A percentile compares a stretch with the other conserved stretches of the same genome.
These are phyloP conservation scores for Buxus sempervirens DNA, from an alignment of 164 flowering plant species.

Conservation along the genomic window DNA sequence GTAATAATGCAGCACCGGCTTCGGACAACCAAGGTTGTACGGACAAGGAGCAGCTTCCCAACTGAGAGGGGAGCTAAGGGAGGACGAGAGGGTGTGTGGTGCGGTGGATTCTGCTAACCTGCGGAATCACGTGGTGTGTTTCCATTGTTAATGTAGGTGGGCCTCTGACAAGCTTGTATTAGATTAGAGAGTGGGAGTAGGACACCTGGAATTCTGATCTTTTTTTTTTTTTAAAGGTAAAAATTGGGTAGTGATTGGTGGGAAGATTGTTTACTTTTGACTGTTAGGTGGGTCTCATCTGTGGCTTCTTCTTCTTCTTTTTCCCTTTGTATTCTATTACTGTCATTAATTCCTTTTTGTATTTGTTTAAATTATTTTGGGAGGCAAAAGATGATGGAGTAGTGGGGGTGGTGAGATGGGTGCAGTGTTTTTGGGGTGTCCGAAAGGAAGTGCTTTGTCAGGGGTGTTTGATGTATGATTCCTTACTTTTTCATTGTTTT, in stretches of 20 bases:
- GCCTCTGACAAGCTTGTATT: neutral
- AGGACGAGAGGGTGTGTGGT: neutral
- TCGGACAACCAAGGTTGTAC: slow-evolving; percentile 10
- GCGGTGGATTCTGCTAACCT: slow-evolving; percentile 11
- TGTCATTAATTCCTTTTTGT: neutral
- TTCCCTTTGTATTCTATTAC: neutral
- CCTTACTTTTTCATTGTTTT: no score
- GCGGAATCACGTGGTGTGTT: slow-evolving; percentile 16
- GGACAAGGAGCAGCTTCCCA: slow-evolving; percentile 14
- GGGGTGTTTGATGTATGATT: no score
- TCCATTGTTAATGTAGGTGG: neutral
- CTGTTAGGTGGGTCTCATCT: neutral
- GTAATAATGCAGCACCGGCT: slow-evolving; percentile 13
- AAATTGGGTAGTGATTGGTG: neutral
- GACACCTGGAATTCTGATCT: no score
- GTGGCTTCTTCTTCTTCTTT: no score
- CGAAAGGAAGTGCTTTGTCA: no score
- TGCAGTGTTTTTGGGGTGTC: neutral
- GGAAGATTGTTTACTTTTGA: no score
- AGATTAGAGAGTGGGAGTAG: neutral
- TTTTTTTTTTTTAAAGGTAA: neutral
- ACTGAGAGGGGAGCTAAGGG: slow-evolving; percentile 13
- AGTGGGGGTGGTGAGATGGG: neutral
- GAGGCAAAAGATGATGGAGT: neutral
- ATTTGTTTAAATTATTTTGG: neutral